These are phyloP conservation scores for Olyra latifolia DNA, from an alignment of 176 grass and related monocot genomes.

Conservation along the genomic window DNA sequence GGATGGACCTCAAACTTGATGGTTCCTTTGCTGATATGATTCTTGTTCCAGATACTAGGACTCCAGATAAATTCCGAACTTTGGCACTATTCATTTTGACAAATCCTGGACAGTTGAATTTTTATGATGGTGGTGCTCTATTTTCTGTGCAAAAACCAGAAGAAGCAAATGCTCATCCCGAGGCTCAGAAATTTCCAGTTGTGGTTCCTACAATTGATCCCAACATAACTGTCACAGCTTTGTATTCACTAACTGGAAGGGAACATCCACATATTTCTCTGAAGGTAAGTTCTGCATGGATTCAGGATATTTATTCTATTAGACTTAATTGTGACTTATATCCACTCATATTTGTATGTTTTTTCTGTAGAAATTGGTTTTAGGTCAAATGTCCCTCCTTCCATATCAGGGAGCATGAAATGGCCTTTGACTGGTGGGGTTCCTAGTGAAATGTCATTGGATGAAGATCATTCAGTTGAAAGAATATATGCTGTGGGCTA, in stretches of 20 bases:
- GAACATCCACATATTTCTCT: slow-evolving; percentile 56
- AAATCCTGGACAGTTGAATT: slow-evolving; percentile 88
- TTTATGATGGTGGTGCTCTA: slow-evolving; percentile 70
- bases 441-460: slow-evolving; percentile 79
- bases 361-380: slow-evolving; percentile 64
- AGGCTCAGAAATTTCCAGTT: slow-evolving; percentile 78
- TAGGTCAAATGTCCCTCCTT: slow-evolving; percentile 35
- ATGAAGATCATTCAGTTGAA: slow-evolving; percentile 58
- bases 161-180: slow-evolving; percentile 44
- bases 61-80: slow-evolving; percentile 56
- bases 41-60: slow-evolving; percentile 66
- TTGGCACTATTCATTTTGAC: slow-evolving; percentile 85
- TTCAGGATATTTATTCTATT: slow-evolving; percentile 18
- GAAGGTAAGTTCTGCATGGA: slow-evolving; percentile 52
- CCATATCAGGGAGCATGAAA: slow-evolving; percentile 58
- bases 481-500: slow-evolving; percentile 88
- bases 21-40: slow-evolving; percentile 99
- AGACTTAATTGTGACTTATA: slow-evolving; percentile 1
- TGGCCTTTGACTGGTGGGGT: slow-evolving; percentile 98
- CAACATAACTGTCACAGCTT: slow-evolving; percentile 65
- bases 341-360: neutral
- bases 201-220: slow-evolving; percentile 81
- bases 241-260: slow-evolving; percentile 48
- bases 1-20: slow-evolving; percentile 75
- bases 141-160: slow-evolving; percentile 67